Percentiles rank a stretch among this genome's conserved stretches.
These are phyloP conservation scores for Thielaviopsis euricoi DNA, from an alignment of 2,329 filamentous ascomycete genomes.

Conservation along the genomic window DNA sequence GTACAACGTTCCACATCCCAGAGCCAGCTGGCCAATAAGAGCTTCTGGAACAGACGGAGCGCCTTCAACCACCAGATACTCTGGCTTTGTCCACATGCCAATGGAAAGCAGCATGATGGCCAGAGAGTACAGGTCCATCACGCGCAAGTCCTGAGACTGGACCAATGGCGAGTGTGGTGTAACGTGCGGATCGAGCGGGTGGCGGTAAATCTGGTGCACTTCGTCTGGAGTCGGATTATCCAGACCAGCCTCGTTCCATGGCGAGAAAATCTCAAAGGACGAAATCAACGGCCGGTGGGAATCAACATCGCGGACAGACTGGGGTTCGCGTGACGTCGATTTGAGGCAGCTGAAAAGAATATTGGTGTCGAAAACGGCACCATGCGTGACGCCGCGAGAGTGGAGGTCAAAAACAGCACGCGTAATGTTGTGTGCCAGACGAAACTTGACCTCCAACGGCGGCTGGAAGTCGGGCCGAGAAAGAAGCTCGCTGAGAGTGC, in stretches of 20 bases:
- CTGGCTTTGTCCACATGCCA: constrained; percentile 56
- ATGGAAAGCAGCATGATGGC: constrained; percentile 59
- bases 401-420: constrained; percentile 62
- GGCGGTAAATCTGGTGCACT: constrained; percentile 38
- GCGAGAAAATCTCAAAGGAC: constrained; percentile 55
- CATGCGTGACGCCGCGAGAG: constrained; percentile 50
- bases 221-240: constrained; percentile 17
- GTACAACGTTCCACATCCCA: constrained; percentile 57
- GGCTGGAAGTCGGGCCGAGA: constrained; percentile 39
- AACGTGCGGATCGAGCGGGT: constrained; percentile 44
- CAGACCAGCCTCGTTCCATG: constrained; percentile 20
- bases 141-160: constrained; percentile 36
- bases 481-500: constrained; percentile 38
- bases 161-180: constrained; percentile 30
- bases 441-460: constrained; percentile 58
- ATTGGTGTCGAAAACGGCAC: constrained; percentile 50
- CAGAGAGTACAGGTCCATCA: constrained; percentile 55
- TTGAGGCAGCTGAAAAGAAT: constrained; percentile 45
- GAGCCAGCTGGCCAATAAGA: constrained; percentile 43
- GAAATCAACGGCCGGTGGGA: constrained; percentile 54
- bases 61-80: constrained; percentile 30
- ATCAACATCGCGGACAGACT: constrained; percentile 34
- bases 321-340: constrained; percentile 24
- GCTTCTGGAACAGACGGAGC: constrained; percentile 23
- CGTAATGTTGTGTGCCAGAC: constrained; percentile 54